These are phyloP conservation scores for Citrullus colocynthis DNA, from an alignment of 306 rosid species.

Conservation along the genomic window DNA sequence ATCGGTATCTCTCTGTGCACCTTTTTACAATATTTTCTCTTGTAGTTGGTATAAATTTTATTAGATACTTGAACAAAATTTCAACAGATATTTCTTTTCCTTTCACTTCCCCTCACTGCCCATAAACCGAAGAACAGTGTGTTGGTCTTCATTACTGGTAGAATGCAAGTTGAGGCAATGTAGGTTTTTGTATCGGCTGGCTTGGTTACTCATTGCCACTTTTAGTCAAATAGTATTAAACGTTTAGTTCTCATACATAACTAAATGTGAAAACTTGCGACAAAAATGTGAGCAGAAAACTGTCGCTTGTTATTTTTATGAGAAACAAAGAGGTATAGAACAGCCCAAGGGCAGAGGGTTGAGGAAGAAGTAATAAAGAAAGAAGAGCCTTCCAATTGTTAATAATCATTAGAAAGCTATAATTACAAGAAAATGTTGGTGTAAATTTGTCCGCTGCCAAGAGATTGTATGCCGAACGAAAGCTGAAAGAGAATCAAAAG, in stretches of 20 bases:
- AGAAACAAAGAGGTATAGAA: too few species aligned
- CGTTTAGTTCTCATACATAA: not conserved
- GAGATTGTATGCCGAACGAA: too few species aligned
- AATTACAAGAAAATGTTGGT: too few species aligned
- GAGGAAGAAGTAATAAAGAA: too few species aligned
- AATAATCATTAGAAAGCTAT: too few species aligned
- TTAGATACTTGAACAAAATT: not conserved
- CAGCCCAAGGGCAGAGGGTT: too few species aligned
- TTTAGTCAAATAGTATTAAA: not conserved
- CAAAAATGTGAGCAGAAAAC: not conserved
- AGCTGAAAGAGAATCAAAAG: too few species aligned
- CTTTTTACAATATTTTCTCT: conserved; percentile 9
- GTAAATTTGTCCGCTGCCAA: too few species aligned
- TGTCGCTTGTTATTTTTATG: not conserved
- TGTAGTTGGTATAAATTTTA: not conserved
- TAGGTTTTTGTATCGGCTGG: not conserved
- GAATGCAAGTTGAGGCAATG: not conserved
- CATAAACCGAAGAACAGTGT: not conserved
- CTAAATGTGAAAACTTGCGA: not conserved
- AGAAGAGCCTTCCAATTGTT: too few species aligned
- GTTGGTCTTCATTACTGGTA: not conserved
- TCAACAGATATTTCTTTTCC: not conserved
- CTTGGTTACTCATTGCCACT: not conserved
- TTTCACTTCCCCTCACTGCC: not conserved
- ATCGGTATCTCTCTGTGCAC: conserved; percentile 42